These are phyloP conservation scores for Scheffersomyces stipitis DNA, from an alignment of 805 yeast species.

Conservation along the genomic window DNA sequence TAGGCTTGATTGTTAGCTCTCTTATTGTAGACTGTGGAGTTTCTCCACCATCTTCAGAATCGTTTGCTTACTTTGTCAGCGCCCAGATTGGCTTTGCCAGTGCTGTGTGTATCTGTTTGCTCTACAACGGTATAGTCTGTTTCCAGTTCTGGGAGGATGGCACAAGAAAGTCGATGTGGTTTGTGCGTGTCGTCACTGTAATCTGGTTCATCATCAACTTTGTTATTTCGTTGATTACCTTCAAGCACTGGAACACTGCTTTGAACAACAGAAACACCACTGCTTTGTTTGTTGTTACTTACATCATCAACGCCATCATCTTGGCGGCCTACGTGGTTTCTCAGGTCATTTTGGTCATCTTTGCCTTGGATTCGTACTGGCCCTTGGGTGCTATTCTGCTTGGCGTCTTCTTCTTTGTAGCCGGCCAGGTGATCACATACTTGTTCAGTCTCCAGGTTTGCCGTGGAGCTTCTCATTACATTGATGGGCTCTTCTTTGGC, in stretches of 20 bases:
- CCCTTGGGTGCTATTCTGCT: constrained; percentile 80
- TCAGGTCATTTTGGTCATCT: constrained; percentile 65
- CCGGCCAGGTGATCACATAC: constrained; percentile 78
- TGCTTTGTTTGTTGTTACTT: constrained; percentile 70
- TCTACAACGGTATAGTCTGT: constrained; percentile 75
- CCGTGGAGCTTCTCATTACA: constrained; percentile 71
- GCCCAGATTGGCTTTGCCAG: constrained; percentile 75
- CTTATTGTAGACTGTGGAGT: constrained; percentile 91
- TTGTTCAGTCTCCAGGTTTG: constrained; percentile 70
- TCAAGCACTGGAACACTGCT: constrained; percentile 58
- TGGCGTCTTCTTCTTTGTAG: constrained; percentile 69
- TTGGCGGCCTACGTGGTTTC: constrained; percentile 61
- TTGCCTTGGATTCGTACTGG: constrained; percentile 79
- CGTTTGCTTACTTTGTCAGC: constrained; percentile 82
- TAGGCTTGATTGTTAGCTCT: constrained; percentile 60
- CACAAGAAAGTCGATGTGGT: constrained; percentile 60
- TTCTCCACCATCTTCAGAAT: constrained; percentile 74
- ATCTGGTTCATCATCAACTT: constrained; percentile 65
- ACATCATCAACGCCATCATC: constrained; percentile 68
- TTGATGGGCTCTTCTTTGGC: constrained; percentile 87
- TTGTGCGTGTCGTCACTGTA: constrained; percentile 51
- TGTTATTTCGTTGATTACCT: constrained; percentile 68
- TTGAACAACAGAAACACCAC: constrained; percentile 54
- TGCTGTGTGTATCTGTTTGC: constrained; percentile 66
- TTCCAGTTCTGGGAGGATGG: constrained; percentile 97